Conservation (phyloP, 192 early-diverging fungal genomes). For the Linnemannia zychae region DNA sequence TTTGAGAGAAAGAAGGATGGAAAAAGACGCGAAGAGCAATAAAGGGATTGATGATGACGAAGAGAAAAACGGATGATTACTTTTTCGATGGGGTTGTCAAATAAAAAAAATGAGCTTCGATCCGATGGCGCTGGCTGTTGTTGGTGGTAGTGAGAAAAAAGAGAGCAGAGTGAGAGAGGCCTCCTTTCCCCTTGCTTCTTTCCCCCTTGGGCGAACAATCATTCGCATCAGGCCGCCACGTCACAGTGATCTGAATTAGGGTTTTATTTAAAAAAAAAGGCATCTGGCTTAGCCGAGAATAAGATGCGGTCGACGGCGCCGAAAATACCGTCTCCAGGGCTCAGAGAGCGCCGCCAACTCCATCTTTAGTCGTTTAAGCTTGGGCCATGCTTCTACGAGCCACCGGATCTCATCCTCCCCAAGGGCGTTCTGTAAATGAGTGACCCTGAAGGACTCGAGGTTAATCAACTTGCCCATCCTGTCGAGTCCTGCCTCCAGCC, state of each 20-base stretch:
- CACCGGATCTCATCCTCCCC: slow-evolving; percentile 55
- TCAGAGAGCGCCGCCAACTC: slow-evolving; percentile 20
- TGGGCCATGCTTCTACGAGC: slow-evolving; percentile 48
- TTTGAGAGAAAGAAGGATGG: background rate
- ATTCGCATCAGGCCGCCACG: background rate
- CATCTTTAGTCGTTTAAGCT: slow-evolving; percentile 40
- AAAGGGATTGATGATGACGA: background rate
- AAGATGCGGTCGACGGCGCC: slow-evolving; percentile 41
- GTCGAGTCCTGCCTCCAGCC: slow-evolving; percentile 32
- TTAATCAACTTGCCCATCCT: slow-evolving; percentile 22
- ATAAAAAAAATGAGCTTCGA: background rate
- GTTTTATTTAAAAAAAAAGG: background rate
- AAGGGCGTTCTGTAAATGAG: slow-evolving; percentile 22
- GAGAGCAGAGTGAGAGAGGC: background rate
- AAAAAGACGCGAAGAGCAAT: background rate
- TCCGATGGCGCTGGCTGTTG: background rate
- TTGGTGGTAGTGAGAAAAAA: background rate
- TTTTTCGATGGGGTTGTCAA: slow-evolving; percentile 4
- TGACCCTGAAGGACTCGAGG: slow-evolving; percentile 39
- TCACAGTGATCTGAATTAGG: background rate
- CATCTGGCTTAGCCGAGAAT: slow-evolving; percentile 21
- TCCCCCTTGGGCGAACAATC: background rate
- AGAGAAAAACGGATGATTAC: background rate
- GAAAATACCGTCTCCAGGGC: slow-evolving; percentile 52
- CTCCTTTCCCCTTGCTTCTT: background rate